Percentiles rank a stretch among this genome's conserved stretches.
phyloP scores from a whole-genome alignment of 768 basidiomycete genomes.

The Lactarius sp. region DNA sequence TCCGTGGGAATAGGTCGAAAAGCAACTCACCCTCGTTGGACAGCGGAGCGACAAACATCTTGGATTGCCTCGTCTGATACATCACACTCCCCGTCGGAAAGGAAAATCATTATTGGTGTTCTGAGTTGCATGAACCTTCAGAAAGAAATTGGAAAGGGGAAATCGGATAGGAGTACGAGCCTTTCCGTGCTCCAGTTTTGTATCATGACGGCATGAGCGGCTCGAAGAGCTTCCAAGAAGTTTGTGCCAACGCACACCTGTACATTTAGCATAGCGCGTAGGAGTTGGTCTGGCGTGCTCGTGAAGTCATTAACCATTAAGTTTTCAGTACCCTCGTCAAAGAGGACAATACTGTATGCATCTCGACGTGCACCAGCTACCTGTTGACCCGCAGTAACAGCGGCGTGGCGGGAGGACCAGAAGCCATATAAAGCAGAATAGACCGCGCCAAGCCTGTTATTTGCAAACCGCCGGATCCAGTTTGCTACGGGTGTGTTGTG shows the following conservation, averaged over 20 bases:
- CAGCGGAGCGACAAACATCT: constrained; percentile 30
- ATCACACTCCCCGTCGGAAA: too few relatives aligned
- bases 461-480: constrained; percentile 34
- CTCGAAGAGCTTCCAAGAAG: constrained; percentile 39
- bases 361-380: constrained; percentile 38
- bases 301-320: constrained; percentile 44
- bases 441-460: constrained; percentile 56
- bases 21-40: constrained; percentile 41
- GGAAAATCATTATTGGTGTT: constrained; percentile 26
- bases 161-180: constrained; percentile 27
- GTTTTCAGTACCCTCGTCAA: constrained; percentile 30
- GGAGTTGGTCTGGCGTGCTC: constrained; percentile 42
- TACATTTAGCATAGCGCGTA: constrained; percentile 37
- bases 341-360: constrained; percentile 52
- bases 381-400: constrained; percentile 29
- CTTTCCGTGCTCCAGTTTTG: constrained; percentile 47
- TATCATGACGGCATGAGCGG: constrained; percentile 39
- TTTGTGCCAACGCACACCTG: constrained; percentile 38
- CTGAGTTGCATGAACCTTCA: constrained; percentile 29
- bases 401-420: constrained; percentile 48
- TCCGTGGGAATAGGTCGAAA: background rate
- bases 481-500: constrained; percentile 38
- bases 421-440: constrained; percentile 51
- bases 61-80: too few relatives aligned
- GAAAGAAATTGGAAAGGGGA: background rate